phyloP scores from a whole-genome alignment of 352 stramenopile genomes.

The Pythium insidiosum region DNA sequence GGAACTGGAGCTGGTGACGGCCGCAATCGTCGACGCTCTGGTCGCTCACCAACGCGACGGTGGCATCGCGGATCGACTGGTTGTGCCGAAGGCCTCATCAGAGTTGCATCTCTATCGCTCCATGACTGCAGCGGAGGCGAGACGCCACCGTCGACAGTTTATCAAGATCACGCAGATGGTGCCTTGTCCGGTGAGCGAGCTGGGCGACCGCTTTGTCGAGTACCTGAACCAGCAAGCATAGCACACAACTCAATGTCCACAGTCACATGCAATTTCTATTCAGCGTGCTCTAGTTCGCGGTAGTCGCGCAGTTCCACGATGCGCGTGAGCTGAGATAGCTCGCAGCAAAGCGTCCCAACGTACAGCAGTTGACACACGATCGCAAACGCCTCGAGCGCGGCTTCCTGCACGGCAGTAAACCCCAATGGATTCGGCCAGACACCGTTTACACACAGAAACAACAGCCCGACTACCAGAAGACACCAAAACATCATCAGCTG shows the following conservation, averaged over 20 bases:
- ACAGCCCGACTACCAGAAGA: conserved; percentile 39
- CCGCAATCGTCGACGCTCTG: conserved; percentile 44
- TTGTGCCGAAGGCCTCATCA: conserved; percentile 22
- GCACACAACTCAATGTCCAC: background rate
- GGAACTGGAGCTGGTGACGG: conserved; percentile 54
- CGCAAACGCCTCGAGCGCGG: conserved; percentile 74
- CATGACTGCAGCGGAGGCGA: conserved; percentile 46
- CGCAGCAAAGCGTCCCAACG: conserved; percentile 78
- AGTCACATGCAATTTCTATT: conserved; percentile 16
- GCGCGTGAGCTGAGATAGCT: conserved; percentile 45
- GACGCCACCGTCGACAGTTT: conserved; percentile 73
- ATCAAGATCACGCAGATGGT: conserved; percentile 69
- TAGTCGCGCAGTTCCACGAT: conserved; percentile 64
- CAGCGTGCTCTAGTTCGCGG: conserved; percentile 39
- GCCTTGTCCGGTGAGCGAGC: conserved; percentile 37
- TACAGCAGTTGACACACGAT: conserved; percentile 86
- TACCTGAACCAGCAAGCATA: conserved; percentile 72
- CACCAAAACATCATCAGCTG: background rate
- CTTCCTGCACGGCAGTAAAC: conserved; percentile 75
- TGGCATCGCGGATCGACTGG: conserved; percentile 37
- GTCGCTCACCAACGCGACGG: conserved; percentile 58
- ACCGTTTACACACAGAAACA: conserved; percentile 79
- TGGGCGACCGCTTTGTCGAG: conserved; percentile 63
- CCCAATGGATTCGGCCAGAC: conserved; percentile 71
- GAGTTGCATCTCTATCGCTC: conserved; percentile 32